phyloP scores from a whole-genome alignment of 352 stramenopile genomes.

The Phytophthora europaea region DNA sequence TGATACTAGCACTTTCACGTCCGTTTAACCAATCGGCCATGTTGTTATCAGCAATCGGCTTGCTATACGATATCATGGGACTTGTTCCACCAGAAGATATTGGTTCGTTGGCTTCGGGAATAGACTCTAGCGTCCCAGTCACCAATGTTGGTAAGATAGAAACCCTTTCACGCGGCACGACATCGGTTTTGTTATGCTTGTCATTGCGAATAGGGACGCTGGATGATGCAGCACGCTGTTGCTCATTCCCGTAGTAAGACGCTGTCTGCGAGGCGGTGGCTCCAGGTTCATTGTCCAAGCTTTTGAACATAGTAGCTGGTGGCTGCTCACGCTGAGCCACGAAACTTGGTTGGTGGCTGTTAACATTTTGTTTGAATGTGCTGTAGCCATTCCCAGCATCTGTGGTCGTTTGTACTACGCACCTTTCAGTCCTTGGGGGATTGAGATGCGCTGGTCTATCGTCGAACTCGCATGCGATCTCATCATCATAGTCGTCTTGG shows the following conservation, averaged over 20 bases:
- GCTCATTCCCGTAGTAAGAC: background rate
- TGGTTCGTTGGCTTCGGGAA: constrained; percentile 31
- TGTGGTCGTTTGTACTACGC: background rate
- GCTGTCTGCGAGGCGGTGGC: too few relatives aligned
- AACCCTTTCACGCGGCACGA: background rate
- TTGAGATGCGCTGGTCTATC: background rate
- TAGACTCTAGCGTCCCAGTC: constrained; percentile 24
- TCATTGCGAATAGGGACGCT: background rate
- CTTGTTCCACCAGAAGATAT: constrained; percentile 13
- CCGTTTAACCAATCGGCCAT: background rate
- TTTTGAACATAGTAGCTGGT: background rate
- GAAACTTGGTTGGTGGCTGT: background rate
- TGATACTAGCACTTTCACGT: background rate
- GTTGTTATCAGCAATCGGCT: background rate
- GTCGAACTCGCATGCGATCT: constrained; percentile 7
- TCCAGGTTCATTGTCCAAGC: background rate
- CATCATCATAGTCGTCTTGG: constrained; percentile 13
- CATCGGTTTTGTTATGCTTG: background rate
- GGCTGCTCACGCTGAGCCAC: background rate
- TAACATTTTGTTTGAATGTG: constrained; percentile 5
- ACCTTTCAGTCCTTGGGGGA: background rate
- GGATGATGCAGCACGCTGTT: background rate
- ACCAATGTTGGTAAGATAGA: constrained; percentile 16
- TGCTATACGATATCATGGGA: background rate
- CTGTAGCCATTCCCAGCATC: constrained; percentile 12